Conservation (phyloP, 1,284 basidiomycete genomes). For the Pyrrhoderma noxium region DNA sequence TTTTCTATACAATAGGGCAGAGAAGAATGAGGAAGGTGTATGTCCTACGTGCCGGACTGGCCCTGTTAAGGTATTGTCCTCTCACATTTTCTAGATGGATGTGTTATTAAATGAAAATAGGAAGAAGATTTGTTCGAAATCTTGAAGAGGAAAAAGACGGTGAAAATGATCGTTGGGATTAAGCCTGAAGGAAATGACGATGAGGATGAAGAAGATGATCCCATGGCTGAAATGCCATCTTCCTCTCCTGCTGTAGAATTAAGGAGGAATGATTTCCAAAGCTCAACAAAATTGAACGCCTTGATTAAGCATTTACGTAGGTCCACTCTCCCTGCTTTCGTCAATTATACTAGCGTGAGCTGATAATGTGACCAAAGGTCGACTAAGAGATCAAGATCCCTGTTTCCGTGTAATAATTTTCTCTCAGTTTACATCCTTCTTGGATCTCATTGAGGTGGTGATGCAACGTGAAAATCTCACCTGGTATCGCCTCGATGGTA, state of each 20-base stretch:
- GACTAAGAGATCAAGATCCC: constrained; percentile 63
- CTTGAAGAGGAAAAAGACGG: constrained; percentile 31
- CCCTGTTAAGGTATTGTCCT: constrained; percentile 47
- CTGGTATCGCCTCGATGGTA: constrained; percentile 87
- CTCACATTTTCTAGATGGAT: not conserved
- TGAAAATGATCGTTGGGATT: constrained; percentile 10
- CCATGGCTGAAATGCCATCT: constrained; percentile 33
- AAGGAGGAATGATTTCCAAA: constrained; percentile 76
- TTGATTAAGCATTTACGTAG: constrained; percentile 60
- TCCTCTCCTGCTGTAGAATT: constrained; percentile 46
- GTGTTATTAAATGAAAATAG: constrained; percentile 19
- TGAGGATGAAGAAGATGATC: constrained; percentile 20
- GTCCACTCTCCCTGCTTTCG: constrained; percentile 17
- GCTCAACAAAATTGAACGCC: constrained; percentile 83
- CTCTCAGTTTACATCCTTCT: constrained; percentile 79
- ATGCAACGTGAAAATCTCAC: constrained; percentile 69
- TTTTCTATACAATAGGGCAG: constrained; percentile 56
- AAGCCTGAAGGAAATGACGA: constrained; percentile 18
- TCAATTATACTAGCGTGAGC: not conserved
- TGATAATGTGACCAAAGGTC: constrained; percentile 33
- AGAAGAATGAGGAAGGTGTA: constrained; percentile 57
- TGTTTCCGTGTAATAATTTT: constrained; percentile 83
- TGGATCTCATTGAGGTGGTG: constrained; percentile 75
- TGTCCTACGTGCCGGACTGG: constrained; percentile 66
- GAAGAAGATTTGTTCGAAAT: constrained; percentile 62